phyloP scores from a whole-genome alignment of 495 filamentous ascomycete genomes.

The Penicillium robsamsonii region DNA sequence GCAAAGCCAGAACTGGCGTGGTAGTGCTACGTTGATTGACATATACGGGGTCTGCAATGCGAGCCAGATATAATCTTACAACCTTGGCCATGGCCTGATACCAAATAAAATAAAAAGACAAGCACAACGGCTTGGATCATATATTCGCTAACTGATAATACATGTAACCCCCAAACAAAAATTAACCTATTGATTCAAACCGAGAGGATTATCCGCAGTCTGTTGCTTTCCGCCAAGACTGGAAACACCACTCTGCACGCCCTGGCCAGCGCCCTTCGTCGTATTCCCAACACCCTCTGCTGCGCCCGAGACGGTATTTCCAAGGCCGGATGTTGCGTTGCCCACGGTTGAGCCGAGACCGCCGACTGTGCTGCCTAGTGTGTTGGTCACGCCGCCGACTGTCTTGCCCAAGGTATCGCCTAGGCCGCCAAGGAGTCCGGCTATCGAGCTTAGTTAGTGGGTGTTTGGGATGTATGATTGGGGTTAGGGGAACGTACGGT shows the following conservation, averaged over 20 bases:
- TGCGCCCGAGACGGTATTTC: constrained; percentile 33
- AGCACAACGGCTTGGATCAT: constrained; percentile 18
- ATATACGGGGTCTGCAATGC: no score
- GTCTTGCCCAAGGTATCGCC: constrained; percentile 39
- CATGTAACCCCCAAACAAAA: no score
- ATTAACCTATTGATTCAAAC: constrained; percentile 14
- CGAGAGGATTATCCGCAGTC: constrained; percentile 27
- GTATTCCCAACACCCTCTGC: constrained; percentile 37
- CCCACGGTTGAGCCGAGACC: constrained; percentile 39
- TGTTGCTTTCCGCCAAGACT: constrained; percentile 26
- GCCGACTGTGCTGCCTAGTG: constrained; percentile 31
- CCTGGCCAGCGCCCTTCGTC: constrained; percentile 26
- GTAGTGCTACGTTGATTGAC: constrained; percentile 5
- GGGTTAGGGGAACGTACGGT: not conserved
- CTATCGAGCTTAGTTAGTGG: constrained; percentile 2
- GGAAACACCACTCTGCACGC: constrained; percentile 9
- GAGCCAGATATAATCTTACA: not conserved
- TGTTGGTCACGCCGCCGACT: constrained; percentile 37
- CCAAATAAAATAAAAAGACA: not conserved
- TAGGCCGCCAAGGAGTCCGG: constrained; percentile 34
- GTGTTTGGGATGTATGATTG: no score
- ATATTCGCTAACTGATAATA: not conserved
- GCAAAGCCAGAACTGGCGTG: constrained; percentile 24
- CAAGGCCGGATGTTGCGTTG: constrained; percentile 31
- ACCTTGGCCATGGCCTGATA: not conserved